Evolutionary conservation across 2,329 filamentous ascomycete species (phyloP), one percentile per base, ranked within the genome.

Genomic region (Penicillium sp.): DNA sequence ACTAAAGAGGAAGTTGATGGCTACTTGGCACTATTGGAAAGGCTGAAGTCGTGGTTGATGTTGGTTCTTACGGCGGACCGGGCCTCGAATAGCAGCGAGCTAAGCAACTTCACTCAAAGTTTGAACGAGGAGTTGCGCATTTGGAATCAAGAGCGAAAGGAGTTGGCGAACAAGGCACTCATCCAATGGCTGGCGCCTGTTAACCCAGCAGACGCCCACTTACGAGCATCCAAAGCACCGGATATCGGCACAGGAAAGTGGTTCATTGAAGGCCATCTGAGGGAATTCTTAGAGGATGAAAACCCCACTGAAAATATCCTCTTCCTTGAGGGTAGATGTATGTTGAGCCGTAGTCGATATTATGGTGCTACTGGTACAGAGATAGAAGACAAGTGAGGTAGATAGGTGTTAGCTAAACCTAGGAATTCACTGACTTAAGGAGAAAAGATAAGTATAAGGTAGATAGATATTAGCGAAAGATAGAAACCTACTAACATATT

Each of bases 31-130:
- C 42, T 44, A 10, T 39, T 59, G 15, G 57, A 58, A 46, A 46
- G 57, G 28, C 55, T 59, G 25, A 59, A 59, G 28, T 58, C 57
- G 4, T 59, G 57, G 57, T 50, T 59, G 44, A 57, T 58, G 20
- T 44, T 59, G 32, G 57, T 59, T 24, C 50, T 59, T n/a, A 58
- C 44, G 6, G 47, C 55, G n/a, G 57, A 58, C n/a, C 41, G 44
- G 32, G 56, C 52, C 13, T 25, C 58, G 7, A 52, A 59, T 13
- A 44, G 44, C 9, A 44, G 44, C 9, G 57, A 59, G 20, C 49
- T 59, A 23, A 49, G 42, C 23, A 44, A 29, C 23, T 15, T 58
- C 32, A 38, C 57, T 8, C 50, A 29, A 1, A 48, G 43, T 15
- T 24, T 59, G 29, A 55, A 39, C 3, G 57, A 59, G n/a, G 54